Percentiles rank a stretch among this genome's conserved stretches.
phyloP scores from a whole-genome alignment of 768 basidiomycete genomes.

The Tylopilus cervinicoccineus region DNA sequence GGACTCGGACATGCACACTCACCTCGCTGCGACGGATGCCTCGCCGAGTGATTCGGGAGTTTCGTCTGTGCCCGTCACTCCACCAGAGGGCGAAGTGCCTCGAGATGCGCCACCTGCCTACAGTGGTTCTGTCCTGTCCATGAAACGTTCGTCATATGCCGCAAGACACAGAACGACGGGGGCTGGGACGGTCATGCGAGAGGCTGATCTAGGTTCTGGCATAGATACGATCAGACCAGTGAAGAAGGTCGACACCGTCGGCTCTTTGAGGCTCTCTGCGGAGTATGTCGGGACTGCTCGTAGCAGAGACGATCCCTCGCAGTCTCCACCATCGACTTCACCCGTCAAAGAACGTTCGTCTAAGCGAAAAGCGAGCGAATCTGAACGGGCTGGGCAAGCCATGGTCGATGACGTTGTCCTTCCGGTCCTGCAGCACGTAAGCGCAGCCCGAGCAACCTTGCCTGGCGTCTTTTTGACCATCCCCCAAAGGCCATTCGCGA shows the following conservation, averaged over 20 bases:
- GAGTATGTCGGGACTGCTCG: conserved; percentile 78
- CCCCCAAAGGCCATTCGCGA: conserved; percentile 59
- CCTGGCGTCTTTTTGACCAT: conserved; percentile 1
- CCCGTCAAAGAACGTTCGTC: conserved; percentile 37
- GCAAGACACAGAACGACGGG: conserved; percentile 60
- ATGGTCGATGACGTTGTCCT: conserved; percentile 85
- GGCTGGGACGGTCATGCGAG: conserved; percentile 69
- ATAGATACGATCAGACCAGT: conserved; percentile 90
- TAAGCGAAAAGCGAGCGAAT: conserved; percentile 51
- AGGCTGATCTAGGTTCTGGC: conserved; percentile 83
- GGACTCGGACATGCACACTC: conserved; percentile 38
- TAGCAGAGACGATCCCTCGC: conserved; percentile 45
- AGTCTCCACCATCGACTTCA: conserved; percentile 41
- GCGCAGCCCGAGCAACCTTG: conserved; percentile 18
- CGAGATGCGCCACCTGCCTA: conserved; percentile 74
- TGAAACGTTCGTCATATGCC: conserved; percentile 74
- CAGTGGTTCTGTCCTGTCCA: conserved; percentile 58
- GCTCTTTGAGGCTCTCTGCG: conserved; percentile 70
- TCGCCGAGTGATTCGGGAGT: conserved; percentile 40
- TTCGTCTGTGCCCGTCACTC: conserved; percentile 36
- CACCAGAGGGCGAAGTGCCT: conserved; percentile 31
- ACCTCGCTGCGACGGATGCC: conserved; percentile 33
- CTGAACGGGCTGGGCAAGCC: conserved; percentile 56
- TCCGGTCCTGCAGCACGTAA: conserved; percentile 72
- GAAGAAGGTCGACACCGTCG: conserved; percentile 82